Evolutionary conservation across 805 yeast species (phyloP).

Genomic region (Sugiyamaella valdiviana): DNA sequence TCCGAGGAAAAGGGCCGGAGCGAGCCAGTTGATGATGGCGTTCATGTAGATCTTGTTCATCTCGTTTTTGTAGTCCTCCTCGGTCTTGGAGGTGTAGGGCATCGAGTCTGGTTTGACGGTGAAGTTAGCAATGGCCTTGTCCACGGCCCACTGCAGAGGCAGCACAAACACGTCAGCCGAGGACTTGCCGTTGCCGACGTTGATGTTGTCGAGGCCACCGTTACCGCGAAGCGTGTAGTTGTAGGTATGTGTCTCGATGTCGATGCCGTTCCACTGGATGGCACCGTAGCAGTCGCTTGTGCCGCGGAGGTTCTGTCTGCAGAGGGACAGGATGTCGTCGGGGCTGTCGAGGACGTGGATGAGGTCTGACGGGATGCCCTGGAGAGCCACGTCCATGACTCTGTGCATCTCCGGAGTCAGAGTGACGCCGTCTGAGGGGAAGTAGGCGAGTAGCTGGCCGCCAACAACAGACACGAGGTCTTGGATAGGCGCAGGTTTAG

Average conservation of each 20-base stretch:
- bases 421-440: slow-evolving; percentile 9
- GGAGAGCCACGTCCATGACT: slow-evolving; percentile 27
- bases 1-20: slow-evolving; percentile 32
- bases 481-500: slow-evolving; percentile 25
- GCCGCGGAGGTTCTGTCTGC: slow-evolving; percentile 31
- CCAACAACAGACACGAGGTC: slow-evolving; percentile 25
- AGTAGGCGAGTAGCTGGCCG: slow-evolving; percentile 24
- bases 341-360: slow-evolving; percentile 22
- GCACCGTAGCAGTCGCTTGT: slow-evolving; percentile 32
- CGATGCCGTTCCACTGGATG: slow-evolving; percentile 31
- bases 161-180: slow-evolving; percentile 28
- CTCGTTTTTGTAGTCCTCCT: slow-evolving; percentile 23
- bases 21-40: slow-evolving; percentile 26
- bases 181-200: slow-evolving; percentile 25
- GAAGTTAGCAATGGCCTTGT: slow-evolving; percentile 27
- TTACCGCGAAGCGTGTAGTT: slow-evolving; percentile 34
- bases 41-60: slow-evolving; percentile 26
- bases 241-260: slow-evolving; percentile 22
- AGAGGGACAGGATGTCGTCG: slow-evolving; percentile 23
- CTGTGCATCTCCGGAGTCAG: slow-evolving; percentile 26
- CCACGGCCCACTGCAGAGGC: slow-evolving; percentile 34
- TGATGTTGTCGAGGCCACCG: slow-evolving; percentile 26
- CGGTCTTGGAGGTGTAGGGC: slow-evolving; percentile 29
- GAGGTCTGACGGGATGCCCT: slow-evolving; percentile 28
- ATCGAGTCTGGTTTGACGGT: slow-evolving; percentile 26